Evolutionary conservation across 805 yeast genomes (phyloP).

Genomic region (Blastobotrys mokoenaii): DNA sequence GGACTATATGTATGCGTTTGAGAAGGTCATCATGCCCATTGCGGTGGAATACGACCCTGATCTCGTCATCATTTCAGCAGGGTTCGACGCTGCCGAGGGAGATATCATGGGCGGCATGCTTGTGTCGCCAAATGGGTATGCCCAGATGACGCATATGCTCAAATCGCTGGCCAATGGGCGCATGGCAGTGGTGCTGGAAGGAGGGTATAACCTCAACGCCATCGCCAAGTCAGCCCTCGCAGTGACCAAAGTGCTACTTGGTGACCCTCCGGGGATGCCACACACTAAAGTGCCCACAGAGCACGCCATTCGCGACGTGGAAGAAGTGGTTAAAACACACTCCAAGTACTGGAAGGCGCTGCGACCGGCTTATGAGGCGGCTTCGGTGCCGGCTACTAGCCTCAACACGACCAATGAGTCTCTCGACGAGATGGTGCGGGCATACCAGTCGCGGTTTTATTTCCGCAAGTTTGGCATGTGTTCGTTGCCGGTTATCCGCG

Average conservation of each 20-base stretch:
- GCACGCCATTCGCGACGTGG: slow-evolving; percentile 72
- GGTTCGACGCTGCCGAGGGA: slow-evolving; percentile 98
- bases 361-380: slow-evolving; percentile 35
- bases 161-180: slow-evolving; percentile 85
- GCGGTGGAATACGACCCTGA: slow-evolving; percentile 88
- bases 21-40: slow-evolving; percentile 77
- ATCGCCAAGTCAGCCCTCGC: slow-evolving; percentile 86
- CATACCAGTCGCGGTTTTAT: slow-evolving; percentile 50
- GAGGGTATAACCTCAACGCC: slow-evolving; percentile 91
- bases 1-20: slow-evolving; percentile 88
- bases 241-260: slow-evolving; percentile 82
- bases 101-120: slow-evolving; percentile 96
- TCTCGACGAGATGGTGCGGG: slow-evolving; percentile 61
- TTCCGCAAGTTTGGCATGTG: slow-evolving; percentile 52
- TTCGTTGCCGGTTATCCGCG: slow-evolving; percentile 52
- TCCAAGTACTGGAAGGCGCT: slow-evolving; percentile 83
- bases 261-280: slow-evolving; percentile 88
- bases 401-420: slow-evolving; percentile 3
- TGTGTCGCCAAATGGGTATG: slow-evolving; percentile 92
- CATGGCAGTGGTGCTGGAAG: slow-evolving; percentile 84
- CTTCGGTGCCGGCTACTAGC: slow-evolving; percentile 5
- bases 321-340: slow-evolving; percentile 72
- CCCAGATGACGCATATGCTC: slow-evolving; percentile 89
- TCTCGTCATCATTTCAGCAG: slow-evolving; percentile 84
- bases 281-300: slow-evolving; percentile 57